These are phyloP conservation scores for Beauveria sp. DNA, from an alignment of 2,329 filamentous ascomycete genomes.

Conservation along the genomic window DNA sequence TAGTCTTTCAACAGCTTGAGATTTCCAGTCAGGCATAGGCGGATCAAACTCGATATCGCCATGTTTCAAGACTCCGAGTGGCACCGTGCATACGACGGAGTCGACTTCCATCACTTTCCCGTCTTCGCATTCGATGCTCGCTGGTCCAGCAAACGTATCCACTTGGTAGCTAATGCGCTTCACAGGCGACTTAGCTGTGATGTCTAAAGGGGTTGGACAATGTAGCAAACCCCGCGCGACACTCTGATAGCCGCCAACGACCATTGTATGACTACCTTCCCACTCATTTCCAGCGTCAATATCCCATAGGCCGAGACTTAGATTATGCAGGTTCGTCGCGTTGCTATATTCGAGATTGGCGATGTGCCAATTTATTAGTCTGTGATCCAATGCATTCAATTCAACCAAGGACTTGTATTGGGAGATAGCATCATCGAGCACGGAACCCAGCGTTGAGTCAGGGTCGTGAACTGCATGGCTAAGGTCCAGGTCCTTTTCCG, in stretches of 20 bases:
- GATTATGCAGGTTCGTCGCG: slow-evolving; percentile 74
- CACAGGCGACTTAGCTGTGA: slow-evolving; percentile 67
- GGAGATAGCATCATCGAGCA: slow-evolving; percentile 82
- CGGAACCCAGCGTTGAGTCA: slow-evolving; percentile 74
- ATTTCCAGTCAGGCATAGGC: slow-evolving; percentile 80
- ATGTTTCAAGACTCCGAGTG: slow-evolving; percentile 86
- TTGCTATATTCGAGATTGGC: slow-evolving; percentile 98
- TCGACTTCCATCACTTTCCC: slow-evolving; percentile 76
- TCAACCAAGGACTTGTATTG: slow-evolving; percentile 83
- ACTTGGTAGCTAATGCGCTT: slow-evolving; percentile 61
- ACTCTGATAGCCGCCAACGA: slow-evolving; percentile 89
- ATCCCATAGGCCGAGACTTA: slow-evolving; percentile 90
- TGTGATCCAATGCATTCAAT: slow-evolving; percentile 76
- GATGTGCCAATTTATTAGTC: slow-evolving; percentile 94
- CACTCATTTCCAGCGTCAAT: slow-evolving; percentile 98
- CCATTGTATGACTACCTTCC: slow-evolving; percentile 87
- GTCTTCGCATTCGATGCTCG: slow-evolving; percentile 66
- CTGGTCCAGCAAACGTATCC: slow-evolving; percentile 36
- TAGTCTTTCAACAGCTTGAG: slow-evolving; percentile 68
- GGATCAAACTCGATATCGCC: slow-evolving; percentile 78
- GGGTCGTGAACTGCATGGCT: slow-evolving; percentile 54
- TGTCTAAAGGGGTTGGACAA: slow-evolving; percentile 67
- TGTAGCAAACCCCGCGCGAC: slow-evolving; percentile 81
- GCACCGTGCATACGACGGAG: slow-evolving; percentile 81
- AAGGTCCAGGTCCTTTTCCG: slow-evolving; percentile 63